phyloP scores from a whole-genome alignment of 2,329 filamentous ascomycete species.

The Pseudogymnoascus sp. region DNA sequence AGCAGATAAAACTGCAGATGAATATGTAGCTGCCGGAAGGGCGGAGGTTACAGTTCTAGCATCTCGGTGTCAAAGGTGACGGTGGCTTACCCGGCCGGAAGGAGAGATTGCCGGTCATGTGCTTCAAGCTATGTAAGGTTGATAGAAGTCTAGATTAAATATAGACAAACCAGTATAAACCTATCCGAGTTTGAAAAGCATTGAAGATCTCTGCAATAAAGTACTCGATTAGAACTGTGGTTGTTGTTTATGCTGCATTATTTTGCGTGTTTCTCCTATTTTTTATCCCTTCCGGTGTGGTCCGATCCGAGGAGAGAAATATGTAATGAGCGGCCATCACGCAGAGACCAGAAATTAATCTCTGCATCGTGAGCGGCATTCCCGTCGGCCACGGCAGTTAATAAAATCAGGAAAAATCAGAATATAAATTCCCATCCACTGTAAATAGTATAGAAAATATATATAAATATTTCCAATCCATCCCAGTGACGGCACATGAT shows the following conservation, averaged over 20 bases:
- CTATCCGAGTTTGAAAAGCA: background rate
- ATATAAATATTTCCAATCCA: background rate
- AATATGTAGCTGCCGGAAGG: background rate
- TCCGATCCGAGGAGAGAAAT: conserved; percentile 5
- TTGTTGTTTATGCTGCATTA: background rate
- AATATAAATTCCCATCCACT: background rate
- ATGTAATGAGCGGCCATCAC: background rate
- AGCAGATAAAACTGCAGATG: background rate
- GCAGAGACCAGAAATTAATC: background rate
- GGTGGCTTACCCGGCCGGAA: background rate
- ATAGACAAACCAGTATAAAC: background rate
- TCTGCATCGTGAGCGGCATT: background rate
- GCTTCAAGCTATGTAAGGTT: background rate
- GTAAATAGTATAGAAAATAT: background rate
- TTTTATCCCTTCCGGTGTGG: conserved; percentile 7
- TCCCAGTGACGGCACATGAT: background rate
- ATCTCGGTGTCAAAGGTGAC: background rate
- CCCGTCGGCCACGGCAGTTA: background rate
- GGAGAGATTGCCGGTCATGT: background rate
- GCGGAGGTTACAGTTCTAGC: background rate
- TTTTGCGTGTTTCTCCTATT: background rate
- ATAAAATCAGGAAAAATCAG: conserved; percentile 1
- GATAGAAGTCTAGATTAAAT: background rate
- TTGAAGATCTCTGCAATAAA: background rate
- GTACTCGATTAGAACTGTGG: background rate